Evolutionary conservation across 2,329 filamentous ascomycete genomes (phyloP).

Genomic region (Aspergillus cejpii): DNA sequence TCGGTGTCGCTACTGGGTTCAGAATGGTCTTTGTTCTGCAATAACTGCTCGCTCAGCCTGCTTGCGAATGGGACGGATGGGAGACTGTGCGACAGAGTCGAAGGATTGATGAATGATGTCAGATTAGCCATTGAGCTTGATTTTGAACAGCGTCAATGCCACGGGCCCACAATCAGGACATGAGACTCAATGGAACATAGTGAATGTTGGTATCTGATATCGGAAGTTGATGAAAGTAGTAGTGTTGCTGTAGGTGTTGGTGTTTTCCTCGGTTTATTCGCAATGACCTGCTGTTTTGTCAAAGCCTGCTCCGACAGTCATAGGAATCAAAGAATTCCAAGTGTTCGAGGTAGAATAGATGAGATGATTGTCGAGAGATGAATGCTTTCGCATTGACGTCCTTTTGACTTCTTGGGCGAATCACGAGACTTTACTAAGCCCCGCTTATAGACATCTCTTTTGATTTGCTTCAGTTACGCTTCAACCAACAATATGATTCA

Average conservation of each 20-base stretch:
- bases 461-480: constrained; percentile 1
- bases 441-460: neutral
- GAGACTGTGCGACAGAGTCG: constrained; percentile 18
- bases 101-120: constrained; percentile 18
- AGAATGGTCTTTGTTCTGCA: constrained; percentile 20
- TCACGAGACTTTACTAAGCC: neutral
- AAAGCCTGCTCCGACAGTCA: no score
- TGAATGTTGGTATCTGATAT: constrained; percentile 1
- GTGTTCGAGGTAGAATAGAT: neutral
- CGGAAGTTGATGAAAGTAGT: neutral
- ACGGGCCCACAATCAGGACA: neutral
- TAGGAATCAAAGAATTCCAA: neutral
- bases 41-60: constrained; percentile 35
- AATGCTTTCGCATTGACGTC: neutral
- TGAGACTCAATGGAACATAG: constrained; percentile 3
- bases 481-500: neutral
- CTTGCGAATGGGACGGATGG: constrained; percentile 27
- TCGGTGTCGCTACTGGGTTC: constrained; percentile 11
- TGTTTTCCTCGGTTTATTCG: no score
- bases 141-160: constrained; percentile 6
- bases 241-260: no score
- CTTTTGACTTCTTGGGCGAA: neutral
- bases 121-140: constrained; percentile 11
- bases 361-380: neutral
- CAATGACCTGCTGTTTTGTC: no score